phyloP scores from a whole-genome alignment of 176 grass and related monocot genomes.

The Olyra latifolia region DNA sequence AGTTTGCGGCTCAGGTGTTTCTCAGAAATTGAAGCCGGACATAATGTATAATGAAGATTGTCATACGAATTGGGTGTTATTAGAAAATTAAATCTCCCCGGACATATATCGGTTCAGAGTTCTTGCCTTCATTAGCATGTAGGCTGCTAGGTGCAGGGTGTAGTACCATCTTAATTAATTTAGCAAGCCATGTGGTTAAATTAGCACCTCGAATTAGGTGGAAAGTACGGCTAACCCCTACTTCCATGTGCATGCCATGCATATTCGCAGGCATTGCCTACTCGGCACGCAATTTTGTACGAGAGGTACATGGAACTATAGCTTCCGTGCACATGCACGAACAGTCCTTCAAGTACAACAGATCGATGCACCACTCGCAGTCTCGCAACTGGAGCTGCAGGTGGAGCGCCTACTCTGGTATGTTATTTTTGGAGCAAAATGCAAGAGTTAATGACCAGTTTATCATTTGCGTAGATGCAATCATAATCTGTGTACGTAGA shows the following conservation, averaged over 20 bases:
- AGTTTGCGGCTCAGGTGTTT: no score
- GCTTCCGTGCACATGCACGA: not conserved
- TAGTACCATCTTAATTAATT: not conserved
- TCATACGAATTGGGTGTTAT: no score
- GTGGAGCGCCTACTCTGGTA: not conserved
- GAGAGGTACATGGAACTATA: not conserved
- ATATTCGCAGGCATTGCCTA: not conserved
- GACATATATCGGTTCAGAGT: not conserved
- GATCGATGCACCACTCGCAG: not conserved
- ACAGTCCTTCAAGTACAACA: not conserved
- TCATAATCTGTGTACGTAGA: not conserved
- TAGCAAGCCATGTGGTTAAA: slow-evolving; percentile 12
- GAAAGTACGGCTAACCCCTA: not conserved
- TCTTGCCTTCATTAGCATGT: not conserved
- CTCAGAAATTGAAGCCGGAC: no score
- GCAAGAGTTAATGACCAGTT: not conserved
- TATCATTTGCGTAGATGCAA: not conserved
- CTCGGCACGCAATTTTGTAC: slow-evolving; percentile 18
- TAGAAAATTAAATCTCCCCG: no score
- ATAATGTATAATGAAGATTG: no score
- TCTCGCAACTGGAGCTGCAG: not conserved
- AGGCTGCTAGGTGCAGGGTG: not conserved
- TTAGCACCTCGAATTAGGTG: not conserved
- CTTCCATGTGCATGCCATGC: not conserved
- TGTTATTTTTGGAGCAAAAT: not conserved